A percentile compares a stretch with the other conserved stretches of the same genome.
Evolutionary conservation across 202 grass and related monocot genomes (phyloP).

Genomic region (Panicum virgatum): DNA sequence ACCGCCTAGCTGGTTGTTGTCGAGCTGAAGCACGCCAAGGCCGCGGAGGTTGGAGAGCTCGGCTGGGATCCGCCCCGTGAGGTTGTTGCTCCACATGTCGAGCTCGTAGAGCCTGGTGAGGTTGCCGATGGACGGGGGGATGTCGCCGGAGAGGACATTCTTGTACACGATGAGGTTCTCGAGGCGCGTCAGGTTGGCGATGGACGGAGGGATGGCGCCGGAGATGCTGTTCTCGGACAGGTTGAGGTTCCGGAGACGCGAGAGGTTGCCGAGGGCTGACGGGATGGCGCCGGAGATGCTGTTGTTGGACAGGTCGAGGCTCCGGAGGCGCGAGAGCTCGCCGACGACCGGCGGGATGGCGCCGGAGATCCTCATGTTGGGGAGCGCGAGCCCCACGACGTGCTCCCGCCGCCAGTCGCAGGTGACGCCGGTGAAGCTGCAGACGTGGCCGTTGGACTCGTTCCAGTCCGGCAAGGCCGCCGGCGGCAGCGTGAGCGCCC

Average conservation of each 20-base stretch:
- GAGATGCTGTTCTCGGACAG: neutral
- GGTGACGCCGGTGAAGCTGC: slow-evolving; percentile 51
- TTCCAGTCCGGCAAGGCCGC: slow-evolving; percentile 65
- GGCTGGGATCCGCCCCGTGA: slow-evolving; percentile 52
- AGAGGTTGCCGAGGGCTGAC: slow-evolving; percentile 18
- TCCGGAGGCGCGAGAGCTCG: slow-evolving; percentile 4
- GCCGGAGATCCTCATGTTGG: slow-evolving; percentile 28
- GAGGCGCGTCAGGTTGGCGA: slow-evolving; percentile 54
- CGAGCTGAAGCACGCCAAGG: slow-evolving; percentile 13
- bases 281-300: slow-evolving; percentile 24
- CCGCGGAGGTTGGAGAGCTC: slow-evolving; percentile 57
- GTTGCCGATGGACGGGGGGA: slow-evolving; percentile 38
- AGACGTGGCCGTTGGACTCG: slow-evolving; percentile 57
- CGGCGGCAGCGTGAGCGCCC: slow-evolving; percentile 22
- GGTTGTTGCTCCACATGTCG: slow-evolving; percentile 29
- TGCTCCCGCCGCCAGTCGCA: slow-evolving; percentile 59
- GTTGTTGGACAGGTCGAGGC: slow-evolving; percentile 23
- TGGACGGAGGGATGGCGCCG: neutral
- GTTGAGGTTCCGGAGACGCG: neutral
- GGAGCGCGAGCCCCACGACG: slow-evolving; percentile 42
- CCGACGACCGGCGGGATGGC: slow-evolving; percentile 19
- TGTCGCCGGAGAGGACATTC: neutral
- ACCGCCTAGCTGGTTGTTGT: slow-evolving; percentile 42
- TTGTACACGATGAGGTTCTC: neutral
- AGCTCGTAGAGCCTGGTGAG: slow-evolving; percentile 39